Base-by-base conservation (phyloP, 177 flowering plant species). In the Vitis hybrid region DNA sequence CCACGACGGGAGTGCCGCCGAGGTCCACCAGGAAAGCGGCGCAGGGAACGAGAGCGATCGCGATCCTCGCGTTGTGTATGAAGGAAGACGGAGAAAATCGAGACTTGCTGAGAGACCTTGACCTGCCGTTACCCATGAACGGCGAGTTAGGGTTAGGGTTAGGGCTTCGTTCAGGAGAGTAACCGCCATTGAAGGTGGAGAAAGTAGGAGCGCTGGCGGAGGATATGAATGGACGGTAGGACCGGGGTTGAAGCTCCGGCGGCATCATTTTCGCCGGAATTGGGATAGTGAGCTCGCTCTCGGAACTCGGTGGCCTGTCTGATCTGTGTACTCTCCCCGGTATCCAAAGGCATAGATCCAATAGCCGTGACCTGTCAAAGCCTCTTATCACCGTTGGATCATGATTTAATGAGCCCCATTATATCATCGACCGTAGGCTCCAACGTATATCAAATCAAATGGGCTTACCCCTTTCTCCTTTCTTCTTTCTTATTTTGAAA, bases 1-100 rank as follows among this genome's bases (percentile, higher is more conserved):
- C 90, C 54, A 85, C 75, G 34, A 95, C 99, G 7, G 94, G 85
- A 2, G 90, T 66, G 34, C 99, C 99, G 66, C 99, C 99, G 56
- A 95, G 90, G 82, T 93, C 98, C 52, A 95, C 92, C 65, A 95
- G 93, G 76, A 95, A 89, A 59, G 82, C 86, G 18, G 91, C 93
- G 64, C 83, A 87, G 4, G 99, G 99, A 10, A 85, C 84, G 7
- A 95, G 88, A 6, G 93, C 98, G 69, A 90, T 23, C 13, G 97
- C 92, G 72, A 95, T 73, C 3, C 99, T 73, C n/a, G 72, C 68
- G 77, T 95, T 95, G 86, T 93, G 85, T 23, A 75, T 62, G 79
- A 91, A 93, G 5, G 89, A 63, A 4, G 91, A 79, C 0, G 93
- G 87, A 2, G 88, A 62, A 73, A 82, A 87, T 1, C 91, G 84